Base-by-base conservation (phyloP, 208 protist species). In the Leishmania guyanensis region DNA sequence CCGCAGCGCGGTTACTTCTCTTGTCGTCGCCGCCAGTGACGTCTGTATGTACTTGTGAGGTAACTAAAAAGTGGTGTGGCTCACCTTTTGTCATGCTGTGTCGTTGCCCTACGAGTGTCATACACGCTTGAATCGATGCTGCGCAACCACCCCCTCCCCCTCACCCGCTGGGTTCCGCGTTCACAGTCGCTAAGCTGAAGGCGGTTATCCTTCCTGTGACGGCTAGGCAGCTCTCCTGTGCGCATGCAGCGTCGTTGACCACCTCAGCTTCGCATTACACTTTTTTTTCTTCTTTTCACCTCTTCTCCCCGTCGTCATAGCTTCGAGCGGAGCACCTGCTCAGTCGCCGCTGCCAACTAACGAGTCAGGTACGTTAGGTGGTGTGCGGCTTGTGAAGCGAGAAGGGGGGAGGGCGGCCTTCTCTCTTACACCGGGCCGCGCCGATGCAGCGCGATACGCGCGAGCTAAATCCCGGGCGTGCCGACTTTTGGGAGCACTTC, bases 401-500 rank as follows among this genome's bases (percentile, higher is more conserved):
- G 50, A 4, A 46, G n/a, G 50, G 2, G 39, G 9, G 39, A 14
- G 48, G n/a, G 10, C n/a, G 43, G n/a, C 14, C 22, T 46, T 48
- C 36, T 69, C 26, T 39, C 2, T 69, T 4, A n/a, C 16, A 33
- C 46, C 43, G 29, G 48, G 43, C 50, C 36, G 48, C 53, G 72
- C 29, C 72, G 14, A 77, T 93, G 84, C 68, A 86, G 17, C 71
- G 85, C 22, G 89, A 93, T 54, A 26, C 33, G 8, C 75, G 64
- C 12, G 88, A 93, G 72, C 66, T 82, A 46, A 90, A 80, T 29
- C 90, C 90, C 0, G 90, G 90, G 8, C 33, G 84, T 0, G 82
- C 81, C 36, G 80, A 85, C 68, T 94, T 92, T 62, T 94, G 90
- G 90, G 82, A 89, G 16, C 54, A 84, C 54, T 94, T 94, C 74